Evolutionary conservation across 2,329 filamentous ascomycete species (phyloP).

Genomic region (Pseudocercospora pini-densiflorae): DNA sequence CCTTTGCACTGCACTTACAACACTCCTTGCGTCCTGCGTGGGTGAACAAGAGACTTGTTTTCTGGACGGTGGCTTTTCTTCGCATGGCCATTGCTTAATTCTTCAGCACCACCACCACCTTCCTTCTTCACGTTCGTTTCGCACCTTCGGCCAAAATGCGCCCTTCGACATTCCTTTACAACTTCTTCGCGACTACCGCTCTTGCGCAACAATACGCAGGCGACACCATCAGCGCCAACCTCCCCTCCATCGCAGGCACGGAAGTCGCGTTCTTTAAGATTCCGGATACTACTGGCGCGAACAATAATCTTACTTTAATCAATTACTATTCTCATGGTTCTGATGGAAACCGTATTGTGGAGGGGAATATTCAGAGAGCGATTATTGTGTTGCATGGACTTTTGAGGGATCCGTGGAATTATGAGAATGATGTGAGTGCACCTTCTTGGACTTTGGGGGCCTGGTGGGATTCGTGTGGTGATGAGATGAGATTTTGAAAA

Average conservation of each 20-base stretch:
- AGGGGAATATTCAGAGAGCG: constrained; percentile 35
- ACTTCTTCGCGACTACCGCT: constrained; percentile 7
- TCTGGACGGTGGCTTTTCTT: background rate
- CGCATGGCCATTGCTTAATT: background rate
- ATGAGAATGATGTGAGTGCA: constrained; percentile 33
- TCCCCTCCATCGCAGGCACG: constrained; percentile 27
- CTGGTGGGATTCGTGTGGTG: too few relatives aligned
- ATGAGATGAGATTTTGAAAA: constrained; percentile 5
- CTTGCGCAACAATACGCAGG: constrained; percentile 35
- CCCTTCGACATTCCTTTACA: background rate
- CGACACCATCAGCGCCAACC: constrained; percentile 29
- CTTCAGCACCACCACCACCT: background rate
- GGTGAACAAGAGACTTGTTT: background rate
- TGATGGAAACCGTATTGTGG: constrained; percentile 30
- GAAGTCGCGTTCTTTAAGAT: constrained; percentile 42
- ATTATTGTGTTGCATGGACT: constrained; percentile 40
- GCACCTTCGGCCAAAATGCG: constrained; percentile 12
- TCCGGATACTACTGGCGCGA: constrained; percentile 30
- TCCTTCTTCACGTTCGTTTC: constrained; percentile 14
- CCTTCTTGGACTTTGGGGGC: too few relatives aligned
- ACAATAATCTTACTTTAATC: constrained; percentile 37
- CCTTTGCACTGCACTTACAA: background rate
- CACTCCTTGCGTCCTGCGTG: background rate
- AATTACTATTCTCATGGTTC: constrained; percentile 38
- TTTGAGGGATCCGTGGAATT: constrained; percentile 35